A percentile compares a stretch with the other conserved stretches of the same genome.
Evolutionary conservation across 176 grass and related monocot species (phyloP).

Genomic region (Sorghum bicolor): DNA sequence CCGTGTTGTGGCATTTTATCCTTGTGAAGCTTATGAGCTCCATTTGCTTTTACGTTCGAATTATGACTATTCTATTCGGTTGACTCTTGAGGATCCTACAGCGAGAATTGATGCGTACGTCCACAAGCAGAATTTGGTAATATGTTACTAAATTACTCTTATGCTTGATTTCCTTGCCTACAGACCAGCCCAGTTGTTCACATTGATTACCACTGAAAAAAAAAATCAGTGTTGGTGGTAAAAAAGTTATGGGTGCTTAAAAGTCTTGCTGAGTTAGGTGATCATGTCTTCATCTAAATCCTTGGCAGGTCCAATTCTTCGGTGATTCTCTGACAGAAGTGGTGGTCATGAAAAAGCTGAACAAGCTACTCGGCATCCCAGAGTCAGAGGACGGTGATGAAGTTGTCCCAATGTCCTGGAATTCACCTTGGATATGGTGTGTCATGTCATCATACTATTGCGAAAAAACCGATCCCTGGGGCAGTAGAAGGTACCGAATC

Average conservation of each 20-base stretch:
- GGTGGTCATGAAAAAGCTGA: slow-evolving; percentile 53
- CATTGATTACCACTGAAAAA: neutral
- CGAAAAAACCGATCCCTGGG: slow-evolving; percentile 50
- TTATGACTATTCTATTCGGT: slow-evolving; percentile 29
- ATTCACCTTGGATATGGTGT: slow-evolving; percentile 81
- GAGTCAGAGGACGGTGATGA: slow-evolving; percentile 37
- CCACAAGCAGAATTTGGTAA: slow-evolving; percentile 60
- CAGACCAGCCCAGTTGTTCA: neutral
- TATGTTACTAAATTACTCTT: slow-evolving; percentile 19
- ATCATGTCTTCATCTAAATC: slow-evolving; percentile 23
- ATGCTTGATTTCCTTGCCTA: slow-evolving; percentile 3
- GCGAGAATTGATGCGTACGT: slow-evolving; percentile 73
- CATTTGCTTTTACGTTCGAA: slow-evolving; percentile 29
- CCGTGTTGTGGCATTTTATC: slow-evolving; percentile 63
- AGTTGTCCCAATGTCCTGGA: slow-evolving; percentile 24
- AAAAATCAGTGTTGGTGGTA: neutral
- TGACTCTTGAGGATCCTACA: slow-evolving; percentile 86
- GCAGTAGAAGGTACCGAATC: slow-evolving; percentile 57
- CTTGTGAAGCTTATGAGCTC: slow-evolving; percentile 39
- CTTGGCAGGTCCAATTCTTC: slow-evolving; percentile 64
- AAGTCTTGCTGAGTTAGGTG: slow-evolving; percentile 16
- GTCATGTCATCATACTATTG: slow-evolving; percentile 55
- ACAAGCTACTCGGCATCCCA: slow-evolving; percentile 55
- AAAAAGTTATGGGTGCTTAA: neutral
- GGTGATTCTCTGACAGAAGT: slow-evolving; percentile 33